A percentile compares a stretch with the other conserved stretches of the same genome.
Conservation (phyloP, 2,329 filamentous ascomycete genomes). For the Paecilomyces formosus region DNA sequence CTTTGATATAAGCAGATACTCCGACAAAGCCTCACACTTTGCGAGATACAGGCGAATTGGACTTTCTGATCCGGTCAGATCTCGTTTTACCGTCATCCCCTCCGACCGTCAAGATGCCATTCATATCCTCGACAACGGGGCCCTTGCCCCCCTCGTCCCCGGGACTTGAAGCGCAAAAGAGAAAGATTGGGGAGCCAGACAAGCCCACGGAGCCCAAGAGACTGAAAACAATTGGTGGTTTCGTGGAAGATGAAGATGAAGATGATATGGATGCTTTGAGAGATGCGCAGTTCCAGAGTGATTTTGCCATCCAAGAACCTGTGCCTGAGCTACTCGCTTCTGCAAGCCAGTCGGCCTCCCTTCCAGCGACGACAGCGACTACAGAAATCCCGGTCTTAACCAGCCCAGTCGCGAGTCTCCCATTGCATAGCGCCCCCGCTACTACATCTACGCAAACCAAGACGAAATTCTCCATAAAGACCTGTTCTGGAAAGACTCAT, state of each 20-base stretch:
- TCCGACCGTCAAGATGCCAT: slow-evolving; percentile 28
- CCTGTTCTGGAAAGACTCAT: slow-evolving; percentile 42
- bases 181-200: slow-evolving; percentile 26
- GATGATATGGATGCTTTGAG: slow-evolving; percentile 20
- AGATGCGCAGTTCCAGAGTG: slow-evolving; percentile 21
- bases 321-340: slow-evolving; percentile 9
- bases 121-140: slow-evolving; percentile 33
- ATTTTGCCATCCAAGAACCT: slow-evolving; percentile 22
- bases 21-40: slow-evolving; percentile 22
- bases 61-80: slow-evolving; percentile 8
- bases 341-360: slow-evolving; percentile 6
- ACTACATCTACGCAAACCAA: slow-evolving; percentile 8
- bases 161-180: slow-evolving; percentile 28
- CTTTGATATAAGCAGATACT: slow-evolving; percentile 22
- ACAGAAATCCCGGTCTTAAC: slow-evolving; percentile 1
- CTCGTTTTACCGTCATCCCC: slow-evolving; percentile 26
- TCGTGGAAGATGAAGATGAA: slow-evolving; percentile 35
- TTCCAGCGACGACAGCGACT: background rate
- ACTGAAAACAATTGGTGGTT: slow-evolving; percentile 33
- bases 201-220: slow-evolving; percentile 29
- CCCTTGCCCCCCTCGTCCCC: slow-evolving; percentile 31
- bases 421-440: background rate
- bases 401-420: background rate
- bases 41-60: slow-evolving; percentile 7
- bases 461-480: slow-evolving; percentile 31